Base-by-base conservation (phyloP, 2,329 filamentous ascomycete genomes). In the Paecilomyces fulvus region DNA sequence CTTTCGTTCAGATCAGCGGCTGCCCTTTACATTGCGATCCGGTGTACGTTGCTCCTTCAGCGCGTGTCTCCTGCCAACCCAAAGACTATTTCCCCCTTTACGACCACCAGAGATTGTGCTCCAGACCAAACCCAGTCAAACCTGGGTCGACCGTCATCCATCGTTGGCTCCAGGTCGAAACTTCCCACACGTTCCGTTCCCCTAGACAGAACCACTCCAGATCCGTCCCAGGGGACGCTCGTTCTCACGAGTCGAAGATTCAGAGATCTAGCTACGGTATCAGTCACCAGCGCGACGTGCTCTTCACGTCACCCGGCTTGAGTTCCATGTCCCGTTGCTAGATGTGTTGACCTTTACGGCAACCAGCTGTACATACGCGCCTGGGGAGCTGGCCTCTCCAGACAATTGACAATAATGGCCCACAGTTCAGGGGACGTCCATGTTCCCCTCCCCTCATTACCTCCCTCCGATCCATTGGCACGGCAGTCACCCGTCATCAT, bases 361-460 rank as follows among this genome's bases (percentile, higher is more conserved):
- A 46, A 46, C 56, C 58, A 53, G 57, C 37, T 43, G 53, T 58
- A 54, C 50, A 43, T 54, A 61, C 61, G 62, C 71, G 64, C 63
- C 66, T 70, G 70, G 71, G 73, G 67, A 75, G 73, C 73, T 74
- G 73, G 73, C 64, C 72, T 74, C 69, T 69, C 70, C 66, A 56
- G 65, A 60, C 61, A 56, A 58, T 43, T 43, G 55, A 59, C 62
- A 58, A 64, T 64, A 66, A 67, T 72, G 69, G 67, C 67, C 57
- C 59, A 64, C 57, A 56, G 60, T 55, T 61, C 59, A 50, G 64
- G 60, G 62, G 60, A 53, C 58, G 52, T 60, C 33, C 56, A 54
- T 31, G 51, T 57, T 56, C 59, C 61, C 25, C 54, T 63, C 61
- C 55, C 60, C 57, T 54, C 60, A 55, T 56, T 60, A 46, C 59